A percentile compares a stretch with the other conserved stretches of the same genome.
phyloP scores from a whole-genome alignment of 768 basidiomycete genomes.

The Crassisporium funariophilum region DNA sequence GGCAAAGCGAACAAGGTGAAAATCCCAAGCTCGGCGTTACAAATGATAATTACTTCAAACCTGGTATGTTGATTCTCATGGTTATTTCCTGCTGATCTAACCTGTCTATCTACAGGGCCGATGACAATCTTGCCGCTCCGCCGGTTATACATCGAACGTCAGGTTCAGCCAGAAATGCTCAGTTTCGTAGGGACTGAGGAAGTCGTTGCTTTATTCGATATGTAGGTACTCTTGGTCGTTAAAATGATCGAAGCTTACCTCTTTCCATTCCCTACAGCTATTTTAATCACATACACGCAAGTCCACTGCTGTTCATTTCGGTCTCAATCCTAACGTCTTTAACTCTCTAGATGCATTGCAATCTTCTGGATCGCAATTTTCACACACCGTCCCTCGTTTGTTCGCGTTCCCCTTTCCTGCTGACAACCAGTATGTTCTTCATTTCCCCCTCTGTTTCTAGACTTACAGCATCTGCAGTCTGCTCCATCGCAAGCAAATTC shows the following conservation, averaged over 20 bases:
- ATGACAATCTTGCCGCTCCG: conserved; percentile 87
- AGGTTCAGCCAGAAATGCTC: conserved; percentile 92
- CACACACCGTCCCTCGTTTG: conserved; percentile 95
- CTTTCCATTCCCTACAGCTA: conserved; percentile 45
- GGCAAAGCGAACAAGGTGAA: conserved; percentile 37
- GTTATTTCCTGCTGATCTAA: conserved; percentile 5
- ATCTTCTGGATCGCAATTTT: conserved; percentile 82
- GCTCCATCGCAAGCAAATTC: conserved; percentile 92
- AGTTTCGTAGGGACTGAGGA: conserved; percentile 87
- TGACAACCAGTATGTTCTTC: conserved; percentile 79
- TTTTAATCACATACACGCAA: conserved; percentile 75
- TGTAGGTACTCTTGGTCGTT: conserved; percentile 48
- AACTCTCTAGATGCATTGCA: conserved; percentile 65
- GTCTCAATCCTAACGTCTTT: conserved; percentile 13
- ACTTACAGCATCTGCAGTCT: conserved; percentile 55
- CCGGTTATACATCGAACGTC: conserved; percentile 82
- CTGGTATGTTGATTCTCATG: conserved; percentile 52
- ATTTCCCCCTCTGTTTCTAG: conserved; percentile 1
- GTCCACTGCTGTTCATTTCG: conserved; percentile 25
- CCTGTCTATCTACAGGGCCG: conserved; percentile 54
- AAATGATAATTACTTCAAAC: conserved; percentile 89
- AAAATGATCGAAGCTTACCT: conserved; percentile 4
- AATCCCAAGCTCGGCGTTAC: conserved; percentile 73
- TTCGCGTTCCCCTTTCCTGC: conserved; percentile 90
- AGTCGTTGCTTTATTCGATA: conserved; percentile 88